A percentile compares a stretch with the other conserved stretches of the same genome.
These are phyloP conservation scores for Sporobolomyces phaffii DNA, from an alignment of 768 basidiomycete species.

Conservation along the genomic window DNA sequence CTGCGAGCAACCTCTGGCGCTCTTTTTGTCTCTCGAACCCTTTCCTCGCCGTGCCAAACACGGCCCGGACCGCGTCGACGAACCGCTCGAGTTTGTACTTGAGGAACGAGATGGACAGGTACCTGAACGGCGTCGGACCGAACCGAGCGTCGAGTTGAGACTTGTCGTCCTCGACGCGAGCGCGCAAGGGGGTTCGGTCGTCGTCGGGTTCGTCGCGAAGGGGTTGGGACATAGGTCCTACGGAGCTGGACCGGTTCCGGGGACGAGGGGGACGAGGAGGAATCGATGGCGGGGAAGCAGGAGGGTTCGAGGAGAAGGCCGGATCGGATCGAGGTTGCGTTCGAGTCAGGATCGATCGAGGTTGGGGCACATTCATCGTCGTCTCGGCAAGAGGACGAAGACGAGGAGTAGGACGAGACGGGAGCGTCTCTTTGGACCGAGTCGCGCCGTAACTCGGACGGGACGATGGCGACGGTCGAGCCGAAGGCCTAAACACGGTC, in stretches of 20 bases:
- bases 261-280: neutral
- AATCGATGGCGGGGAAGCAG: neutral
- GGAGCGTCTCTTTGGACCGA: neutral
- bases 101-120: slow-evolving; percentile 2
- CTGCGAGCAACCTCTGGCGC: neutral
- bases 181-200: neutral
- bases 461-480: neutral
- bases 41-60: slow-evolving; percentile 1
- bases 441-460: neutral
- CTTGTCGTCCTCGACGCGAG: neutral
- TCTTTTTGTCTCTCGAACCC: slow-evolving; percentile 14
- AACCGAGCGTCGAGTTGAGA: slow-evolving; percentile 18
- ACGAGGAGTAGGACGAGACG: neutral
- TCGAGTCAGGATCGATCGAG: neutral
- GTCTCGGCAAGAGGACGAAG: too few relatives aligned
- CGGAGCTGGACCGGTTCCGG: too few relatives aligned
- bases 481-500: neutral
- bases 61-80: neutral
- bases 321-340: too few relatives aligned
- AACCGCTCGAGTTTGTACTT: neutral
- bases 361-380: neutral
- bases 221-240: too few relatives aligned
- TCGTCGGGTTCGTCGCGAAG: too few relatives aligned
- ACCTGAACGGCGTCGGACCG: slow-evolving; percentile 9
- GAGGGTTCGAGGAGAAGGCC: neutral